These are phyloP conservation scores for Hypoxylon lienhwacheense DNA, from an alignment of 495 filamentous ascomycete species.

Conservation along the genomic window DNA sequence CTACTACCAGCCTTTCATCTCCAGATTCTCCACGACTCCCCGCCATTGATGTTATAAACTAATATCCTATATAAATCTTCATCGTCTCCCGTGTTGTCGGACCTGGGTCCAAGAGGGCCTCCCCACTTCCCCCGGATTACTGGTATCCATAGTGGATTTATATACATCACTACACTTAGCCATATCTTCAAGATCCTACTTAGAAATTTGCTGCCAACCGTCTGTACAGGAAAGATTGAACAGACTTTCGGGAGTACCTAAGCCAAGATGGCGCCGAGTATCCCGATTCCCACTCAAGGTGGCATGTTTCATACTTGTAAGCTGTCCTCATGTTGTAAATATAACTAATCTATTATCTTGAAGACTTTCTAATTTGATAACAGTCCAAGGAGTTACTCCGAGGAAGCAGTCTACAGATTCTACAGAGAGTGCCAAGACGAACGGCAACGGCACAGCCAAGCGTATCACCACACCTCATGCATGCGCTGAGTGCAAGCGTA, in stretches of 20 bases:
- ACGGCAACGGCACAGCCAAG: constrained; percentile 40
- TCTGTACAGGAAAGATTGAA: constrained; percentile 13
- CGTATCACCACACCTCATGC: constrained; percentile 60
- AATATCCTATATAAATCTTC: constrained; percentile 42
- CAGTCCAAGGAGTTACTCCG: constrained; percentile 53
- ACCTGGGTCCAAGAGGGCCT: constrained; percentile 31
- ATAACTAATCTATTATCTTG: not conserved
- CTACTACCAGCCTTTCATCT: constrained; percentile 37
- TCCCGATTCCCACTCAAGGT: constrained; percentile 52
- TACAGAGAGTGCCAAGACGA: constrained; percentile 49
- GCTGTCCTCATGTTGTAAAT: constrained; percentile 13
- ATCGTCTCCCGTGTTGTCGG: constrained; percentile 35
- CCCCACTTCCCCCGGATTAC: constrained; percentile 33
- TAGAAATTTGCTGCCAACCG: constrained; percentile 6
- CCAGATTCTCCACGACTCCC: constrained; percentile 39
- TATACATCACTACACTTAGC: constrained; percentile 21
- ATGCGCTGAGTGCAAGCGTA: constrained; percentile 61
- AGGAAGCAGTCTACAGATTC: constrained; percentile 51
- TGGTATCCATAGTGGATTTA: constrained; percentile 28
- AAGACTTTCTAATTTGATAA: constrained; percentile 25
- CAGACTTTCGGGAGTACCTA: constrained; percentile 12
- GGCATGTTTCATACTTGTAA: constrained; percentile 58
- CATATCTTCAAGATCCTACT: constrained; percentile 15
- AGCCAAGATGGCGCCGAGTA: constrained; percentile 51
- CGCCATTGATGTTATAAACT: constrained; percentile 35